Conservation (phyloP, 1,284 basidiomycete species). For the Boletus mariae region DNA sequence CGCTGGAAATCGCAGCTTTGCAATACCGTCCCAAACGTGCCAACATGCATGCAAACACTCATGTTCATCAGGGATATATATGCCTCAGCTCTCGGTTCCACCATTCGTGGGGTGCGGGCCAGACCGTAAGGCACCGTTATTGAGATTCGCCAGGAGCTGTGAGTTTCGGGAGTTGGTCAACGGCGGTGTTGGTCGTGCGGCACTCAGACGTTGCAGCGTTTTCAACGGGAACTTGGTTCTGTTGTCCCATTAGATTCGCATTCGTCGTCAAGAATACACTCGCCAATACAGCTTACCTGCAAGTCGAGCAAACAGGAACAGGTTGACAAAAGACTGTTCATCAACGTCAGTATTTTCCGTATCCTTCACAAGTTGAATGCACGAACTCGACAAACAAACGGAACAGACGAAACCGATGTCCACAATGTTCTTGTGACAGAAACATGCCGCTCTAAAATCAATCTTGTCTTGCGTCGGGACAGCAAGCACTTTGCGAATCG, state of each 20-base stretch:
- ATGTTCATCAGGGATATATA: background rate
- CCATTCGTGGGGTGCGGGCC: conserved; percentile 17
- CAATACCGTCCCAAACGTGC: no score
- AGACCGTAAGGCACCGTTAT: conserved; percentile 25
- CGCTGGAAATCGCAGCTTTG: background rate
- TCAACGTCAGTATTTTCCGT: conserved; percentile 6
- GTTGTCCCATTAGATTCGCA: conserved; percentile 6
- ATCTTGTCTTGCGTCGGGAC: conserved; percentile 92
- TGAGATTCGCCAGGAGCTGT: conserved; percentile 26
- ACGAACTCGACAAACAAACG: conserved; percentile 89
- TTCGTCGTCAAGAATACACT: background rate
- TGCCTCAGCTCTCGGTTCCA: conserved; percentile 14
- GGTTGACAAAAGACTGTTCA: conserved; percentile 84
- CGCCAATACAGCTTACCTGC: conserved; percentile 54
- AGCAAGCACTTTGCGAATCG: conserved; percentile 74
- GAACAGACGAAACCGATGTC: conserved; percentile 98
- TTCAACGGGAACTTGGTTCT: conserved; percentile 94
- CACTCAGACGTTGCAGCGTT: conserved; percentile 76
- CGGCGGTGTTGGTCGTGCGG: conserved; percentile 41
- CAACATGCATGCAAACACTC: background rate
- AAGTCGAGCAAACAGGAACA: conserved; percentile 90
- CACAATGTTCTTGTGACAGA: conserved; percentile 96
- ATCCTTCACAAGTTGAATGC: background rate
- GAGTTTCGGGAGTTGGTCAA: conserved; percentile 20
- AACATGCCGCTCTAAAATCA: conserved; percentile 96